Base-by-base conservation (phyloP, 257 asterid species). In the Plantago ovata region DNA sequence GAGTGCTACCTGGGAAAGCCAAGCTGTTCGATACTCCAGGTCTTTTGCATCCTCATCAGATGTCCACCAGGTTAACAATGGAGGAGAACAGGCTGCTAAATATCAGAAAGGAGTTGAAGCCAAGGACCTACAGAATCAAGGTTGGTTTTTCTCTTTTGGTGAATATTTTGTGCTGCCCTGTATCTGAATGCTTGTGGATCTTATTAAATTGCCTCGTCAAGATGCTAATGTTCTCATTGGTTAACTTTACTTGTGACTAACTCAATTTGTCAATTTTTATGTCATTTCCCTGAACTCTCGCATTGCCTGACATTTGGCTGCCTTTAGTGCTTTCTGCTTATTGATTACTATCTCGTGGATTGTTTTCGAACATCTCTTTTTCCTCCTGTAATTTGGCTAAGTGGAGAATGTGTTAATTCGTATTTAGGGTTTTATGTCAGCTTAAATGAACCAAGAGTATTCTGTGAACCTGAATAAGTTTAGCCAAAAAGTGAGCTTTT, bases 11-110 rank as follows among this genome's bases (percentile, higher is more conserved):
- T 10, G 87, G 85, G 58, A 92, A 79, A 60, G 87, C 89, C 50
- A 88, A 80, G 75, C 51, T 92, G 77, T 89, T 85, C 18, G 97
- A 88, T 67, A 92, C 98, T 12, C 98, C 97, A 0, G 95, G 95
- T 60, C 94, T 92, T 49, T 73, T 92, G 72, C 93, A 92, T 66
- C 95, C 97, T 32, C 89, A 85, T 77, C 95, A 86, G 82, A 77
- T 92, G 49, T 69, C 87, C 6, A 80, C 87, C 18, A 83, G 95
- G 81, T 72, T 92, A 84, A 88, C 75, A 1, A 48, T 63, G 40
- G 91, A 80, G 59, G 97, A 89, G 72, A 95, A 84, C 76, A 81
- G 76, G 70, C 71, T 88, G 46, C 45, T 73, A 67, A 80, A 77
- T 65, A 72, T 86, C 7, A 75, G 64, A 41, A 84, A 86, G 77